Percentiles rank a stretch among this genome's conserved stretches.
These are phyloP conservation scores for Dendrobium chrysotoxum DNA, from an alignment of 106 monocot genomes.

Conservation along the genomic window DNA sequence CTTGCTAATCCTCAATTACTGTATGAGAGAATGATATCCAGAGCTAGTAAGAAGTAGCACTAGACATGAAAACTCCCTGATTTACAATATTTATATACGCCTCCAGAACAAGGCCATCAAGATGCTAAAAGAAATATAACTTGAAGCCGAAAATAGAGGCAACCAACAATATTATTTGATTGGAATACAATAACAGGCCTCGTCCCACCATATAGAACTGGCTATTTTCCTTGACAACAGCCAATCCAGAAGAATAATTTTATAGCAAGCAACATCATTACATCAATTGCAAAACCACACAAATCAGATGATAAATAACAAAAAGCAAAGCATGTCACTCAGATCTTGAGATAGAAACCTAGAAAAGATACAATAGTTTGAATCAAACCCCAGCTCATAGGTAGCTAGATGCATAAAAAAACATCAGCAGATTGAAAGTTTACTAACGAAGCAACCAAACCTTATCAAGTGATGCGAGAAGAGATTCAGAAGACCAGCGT, in stretches of 20 bases:
- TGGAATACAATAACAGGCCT: not conserved
- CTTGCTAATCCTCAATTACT: not conserved
- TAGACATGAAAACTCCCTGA: slow-evolving; percentile 4
- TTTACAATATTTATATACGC: not conserved
- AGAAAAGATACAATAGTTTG: not conserved
- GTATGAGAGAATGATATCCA: not conserved
- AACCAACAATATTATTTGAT: not conserved
- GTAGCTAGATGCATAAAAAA: not conserved
- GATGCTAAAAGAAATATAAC: not conserved
- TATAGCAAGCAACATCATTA: not conserved
- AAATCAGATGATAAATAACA: not conserved
- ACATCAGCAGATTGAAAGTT: not conserved
- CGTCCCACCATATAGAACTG: too few species aligned
- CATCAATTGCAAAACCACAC: not conserved
- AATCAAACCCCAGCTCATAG: not conserved
- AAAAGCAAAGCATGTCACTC: not conserved
- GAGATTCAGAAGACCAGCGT: not conserved
- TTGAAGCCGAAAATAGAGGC: slow-evolving; percentile 6
- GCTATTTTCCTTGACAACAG: not conserved
- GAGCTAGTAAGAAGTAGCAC: not conserved
- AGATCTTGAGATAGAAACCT: not conserved
- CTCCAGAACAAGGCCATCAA: slow-evolving; percentile 2
- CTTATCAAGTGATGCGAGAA: not conserved
- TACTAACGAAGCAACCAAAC: not conserved
- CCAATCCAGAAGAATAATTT: not conserved